Conservation (phyloP, 225 moss, liverwort and hornwort genomes). For the Neckera pumila region DNA sequence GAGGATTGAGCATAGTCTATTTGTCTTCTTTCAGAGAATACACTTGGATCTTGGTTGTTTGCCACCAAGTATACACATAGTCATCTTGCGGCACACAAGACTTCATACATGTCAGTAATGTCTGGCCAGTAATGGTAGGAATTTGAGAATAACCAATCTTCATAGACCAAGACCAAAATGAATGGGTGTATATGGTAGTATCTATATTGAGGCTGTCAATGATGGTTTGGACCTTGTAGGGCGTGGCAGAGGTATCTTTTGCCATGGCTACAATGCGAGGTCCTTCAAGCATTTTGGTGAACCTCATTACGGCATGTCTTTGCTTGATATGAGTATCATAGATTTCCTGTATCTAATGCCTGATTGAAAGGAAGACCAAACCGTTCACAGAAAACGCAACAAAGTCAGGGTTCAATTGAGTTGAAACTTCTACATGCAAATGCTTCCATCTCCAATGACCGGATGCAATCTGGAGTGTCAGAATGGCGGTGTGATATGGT, state of each 20-base stretch:
- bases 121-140: no score
- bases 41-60: background rate
- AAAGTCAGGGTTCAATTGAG: background rate
- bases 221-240: background rate
- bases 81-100: background rate
- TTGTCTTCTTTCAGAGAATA: background rate
- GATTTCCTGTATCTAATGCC: accelerated
- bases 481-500: background rate
- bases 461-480: background rate
- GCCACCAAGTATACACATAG: background rate
- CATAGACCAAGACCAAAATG: accelerated
- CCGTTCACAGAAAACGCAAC: background rate
- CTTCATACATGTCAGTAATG: background rate
- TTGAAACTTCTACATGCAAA: background rate
- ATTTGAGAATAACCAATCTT: background rate
- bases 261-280: background rate
- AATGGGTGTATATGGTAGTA: background rate
- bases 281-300: no score
- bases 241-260: background rate
- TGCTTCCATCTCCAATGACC: background rate
- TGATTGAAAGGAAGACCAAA: background rate
- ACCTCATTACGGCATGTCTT: no score
- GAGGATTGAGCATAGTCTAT: background rate
- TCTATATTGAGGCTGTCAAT: accelerated
- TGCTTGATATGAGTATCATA: background rate